These are phyloP conservation scores for Moesziomyces parantarcticus DNA, from an alignment of 1,284 basidiomycete species.

Conservation along the genomic window DNA sequence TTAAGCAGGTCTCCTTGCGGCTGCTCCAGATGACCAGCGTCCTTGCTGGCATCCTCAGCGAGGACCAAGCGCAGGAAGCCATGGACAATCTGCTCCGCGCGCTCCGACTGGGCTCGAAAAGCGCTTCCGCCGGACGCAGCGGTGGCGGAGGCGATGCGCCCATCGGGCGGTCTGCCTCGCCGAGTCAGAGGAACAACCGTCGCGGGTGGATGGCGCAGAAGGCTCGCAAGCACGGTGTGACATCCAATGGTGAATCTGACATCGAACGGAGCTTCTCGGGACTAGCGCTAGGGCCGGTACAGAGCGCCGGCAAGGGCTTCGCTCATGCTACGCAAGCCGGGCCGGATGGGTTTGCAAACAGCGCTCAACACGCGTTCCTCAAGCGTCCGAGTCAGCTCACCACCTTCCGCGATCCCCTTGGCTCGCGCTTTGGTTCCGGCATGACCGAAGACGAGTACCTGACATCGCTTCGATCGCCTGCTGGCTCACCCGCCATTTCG, in stretches of 20 bases:
- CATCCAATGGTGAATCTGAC: conserved; percentile 5
- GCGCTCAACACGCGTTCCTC: conserved; percentile 4
- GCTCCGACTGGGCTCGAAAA: conserved; percentile 48
- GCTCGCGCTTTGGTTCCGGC: conserved; percentile 16
- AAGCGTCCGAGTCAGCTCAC: conserved; percentile 13
- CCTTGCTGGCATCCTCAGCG: conserved; percentile 60
- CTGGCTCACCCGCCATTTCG: conserved; percentile 37
- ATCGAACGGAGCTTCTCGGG: background rate
- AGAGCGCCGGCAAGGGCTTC: background rate
- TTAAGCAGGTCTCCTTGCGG: conserved; percentile 45
- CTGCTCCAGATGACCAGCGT: conserved; percentile 65
- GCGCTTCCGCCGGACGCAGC: conserved; percentile 39
- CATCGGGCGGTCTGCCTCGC: conserved; percentile 20
- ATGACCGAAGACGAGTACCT: conserved; percentile 50
- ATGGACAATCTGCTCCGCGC: conserved; percentile 63
- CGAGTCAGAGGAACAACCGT: conserved; percentile 39
- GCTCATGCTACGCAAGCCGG: background rate
- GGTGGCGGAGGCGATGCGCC: conserved; percentile 19
- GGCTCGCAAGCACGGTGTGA: conserved; percentile 51
- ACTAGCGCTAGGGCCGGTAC: background rate
- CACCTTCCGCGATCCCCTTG: conserved; percentile 18
- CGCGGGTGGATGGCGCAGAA: conserved; percentile 57
- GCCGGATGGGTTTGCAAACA: background rate
- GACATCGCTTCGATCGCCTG: conserved; percentile 38
- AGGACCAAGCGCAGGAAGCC: conserved; percentile 66